Conservation (phyloP, 768 basidiomycete species). For the Auriscalpium vulgare region DNA sequence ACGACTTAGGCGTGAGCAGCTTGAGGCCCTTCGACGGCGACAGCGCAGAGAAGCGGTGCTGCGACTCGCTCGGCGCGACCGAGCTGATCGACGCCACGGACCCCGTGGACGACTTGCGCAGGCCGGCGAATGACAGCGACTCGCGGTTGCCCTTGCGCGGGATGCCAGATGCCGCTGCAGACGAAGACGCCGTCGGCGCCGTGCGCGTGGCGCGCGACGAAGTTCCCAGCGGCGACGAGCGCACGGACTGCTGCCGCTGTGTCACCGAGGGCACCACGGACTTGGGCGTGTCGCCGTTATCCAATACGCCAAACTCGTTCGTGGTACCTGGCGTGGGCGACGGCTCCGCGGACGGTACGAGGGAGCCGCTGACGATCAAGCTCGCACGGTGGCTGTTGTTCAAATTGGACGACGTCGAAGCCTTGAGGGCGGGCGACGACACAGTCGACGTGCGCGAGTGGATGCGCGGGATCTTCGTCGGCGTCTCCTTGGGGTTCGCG, state of each 20-base stretch:
- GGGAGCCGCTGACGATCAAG: slow-evolving; percentile 37
- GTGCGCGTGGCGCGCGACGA: slow-evolving; percentile 63
- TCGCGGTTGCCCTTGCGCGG: slow-evolving; percentile 69
- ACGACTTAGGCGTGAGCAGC: slow-evolving; percentile 71
- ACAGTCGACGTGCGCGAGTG: slow-evolving; percentile 76
- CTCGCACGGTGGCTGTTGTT: slow-evolving; percentile 55
- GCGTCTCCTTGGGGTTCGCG: slow-evolving; percentile 68
- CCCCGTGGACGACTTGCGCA: slow-evolving; percentile 78
- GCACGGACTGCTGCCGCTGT: slow-evolving; percentile 45
- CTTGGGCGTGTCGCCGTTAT: slow-evolving; percentile 44
- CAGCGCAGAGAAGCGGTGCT: slow-evolving; percentile 71
- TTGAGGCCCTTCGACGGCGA: slow-evolving; percentile 83
- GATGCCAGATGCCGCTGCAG: slow-evolving; percentile 33
- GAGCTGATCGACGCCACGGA: slow-evolving; percentile 67
- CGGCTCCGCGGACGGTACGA: slow-evolving; percentile 48
- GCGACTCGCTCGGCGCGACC: slow-evolving; percentile 33
- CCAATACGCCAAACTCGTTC: slow-evolving; percentile 80
- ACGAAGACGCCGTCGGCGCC: slow-evolving; percentile 36
- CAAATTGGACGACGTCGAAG: slow-evolving; percentile 34
- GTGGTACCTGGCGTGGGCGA: slow-evolving; percentile 48
- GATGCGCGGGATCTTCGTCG: slow-evolving; percentile 89
- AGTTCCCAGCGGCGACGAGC: slow-evolving; percentile 53
- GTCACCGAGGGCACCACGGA: slow-evolving; percentile 34
- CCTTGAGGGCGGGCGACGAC: slow-evolving; percentile 62
- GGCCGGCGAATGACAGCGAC: slow-evolving; percentile 66